phyloP scores from a whole-genome alignment of 371 early-diverging fungal species.

The Sporodiniella umbellata region DNA sequence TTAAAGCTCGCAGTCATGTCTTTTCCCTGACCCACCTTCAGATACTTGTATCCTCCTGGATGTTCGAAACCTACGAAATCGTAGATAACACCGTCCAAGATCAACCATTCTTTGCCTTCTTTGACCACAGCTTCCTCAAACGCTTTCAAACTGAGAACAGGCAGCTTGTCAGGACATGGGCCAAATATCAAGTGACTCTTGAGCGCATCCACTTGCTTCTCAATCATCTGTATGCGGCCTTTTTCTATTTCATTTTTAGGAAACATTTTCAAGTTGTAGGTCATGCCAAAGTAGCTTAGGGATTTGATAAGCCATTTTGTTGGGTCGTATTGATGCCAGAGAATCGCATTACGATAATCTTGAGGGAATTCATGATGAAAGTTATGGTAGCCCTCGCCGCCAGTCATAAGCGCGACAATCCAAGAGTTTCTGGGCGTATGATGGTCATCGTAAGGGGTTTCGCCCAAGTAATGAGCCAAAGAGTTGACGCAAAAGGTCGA shows the following conservation, averaged over 20 bases:
- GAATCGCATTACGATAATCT: slow-evolving; percentile 94
- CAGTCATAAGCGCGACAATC: slow-evolving; percentile 76
- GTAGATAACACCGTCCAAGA: slow-evolving; percentile 87
- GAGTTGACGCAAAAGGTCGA: slow-evolving; percentile 95
- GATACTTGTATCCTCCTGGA: slow-evolving; percentile 84
- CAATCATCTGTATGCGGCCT: slow-evolving; percentile 80
- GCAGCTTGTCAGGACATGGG: slow-evolving; percentile 61
- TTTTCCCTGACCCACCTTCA: slow-evolving; percentile 73
- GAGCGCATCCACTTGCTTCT: slow-evolving; percentile 67
- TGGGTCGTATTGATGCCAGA: slow-evolving; percentile 90
- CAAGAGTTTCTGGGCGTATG: slow-evolving; percentile 79
- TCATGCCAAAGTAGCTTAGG: slow-evolving; percentile 64
- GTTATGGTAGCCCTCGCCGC: slow-evolving; percentile 88
- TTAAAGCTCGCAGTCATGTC: slow-evolving; percentile 85
- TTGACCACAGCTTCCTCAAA: slow-evolving; percentile 52
- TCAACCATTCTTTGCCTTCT: slow-evolving; percentile 69
- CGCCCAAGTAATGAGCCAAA: slow-evolving; percentile 80
- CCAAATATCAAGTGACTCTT: slow-evolving; percentile 75
- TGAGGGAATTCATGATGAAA: slow-evolving; percentile 95
- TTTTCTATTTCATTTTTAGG: slow-evolving; percentile 89
- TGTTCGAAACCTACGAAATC: slow-evolving; percentile 91
- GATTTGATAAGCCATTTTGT: slow-evolving; percentile 90
- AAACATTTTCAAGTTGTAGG: slow-evolving; percentile 84
- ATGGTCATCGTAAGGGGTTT: slow-evolving; percentile 74
- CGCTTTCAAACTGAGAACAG: slow-evolving; percentile 74